phyloP scores from a whole-genome alignment of 106 monocot species.

The Phalaenopsis aphrodite region DNA sequence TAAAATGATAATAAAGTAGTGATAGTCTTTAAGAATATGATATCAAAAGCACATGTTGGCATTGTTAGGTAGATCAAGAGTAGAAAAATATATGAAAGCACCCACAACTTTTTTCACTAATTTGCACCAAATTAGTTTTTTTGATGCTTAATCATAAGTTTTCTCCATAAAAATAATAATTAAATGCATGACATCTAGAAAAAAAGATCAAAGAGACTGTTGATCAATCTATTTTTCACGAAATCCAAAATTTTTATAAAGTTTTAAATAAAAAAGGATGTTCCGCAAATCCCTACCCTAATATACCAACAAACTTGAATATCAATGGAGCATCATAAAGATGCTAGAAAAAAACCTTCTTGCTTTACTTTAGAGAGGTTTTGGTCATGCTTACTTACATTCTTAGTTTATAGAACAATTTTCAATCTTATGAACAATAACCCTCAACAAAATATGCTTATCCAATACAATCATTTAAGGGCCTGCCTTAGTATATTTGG shows the following conservation, averaged over 20 bases:
- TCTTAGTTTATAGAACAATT: not conserved
- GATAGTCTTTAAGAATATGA: not conserved
- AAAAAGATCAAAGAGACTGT: too few relatives aligned
- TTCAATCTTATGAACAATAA: not conserved
- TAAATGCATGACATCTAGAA: not conserved
- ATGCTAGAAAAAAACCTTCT: not conserved
- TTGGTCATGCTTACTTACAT: not conserved
- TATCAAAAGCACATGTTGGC: not conserved
- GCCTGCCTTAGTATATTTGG: not conserved
- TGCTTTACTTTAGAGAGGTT: not conserved
- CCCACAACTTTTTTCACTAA: too few relatives aligned
- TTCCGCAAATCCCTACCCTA: not conserved
- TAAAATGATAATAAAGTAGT: too few relatives aligned
- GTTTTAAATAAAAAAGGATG: not conserved
- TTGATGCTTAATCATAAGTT: too few relatives aligned
- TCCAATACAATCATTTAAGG: not conserved
- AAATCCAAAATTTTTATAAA: too few relatives aligned
- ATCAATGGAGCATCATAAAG: not conserved
- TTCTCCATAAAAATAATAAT: not conserved
- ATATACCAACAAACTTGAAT: not conserved
- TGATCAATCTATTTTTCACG: too few relatives aligned
- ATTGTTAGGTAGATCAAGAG: not conserved
- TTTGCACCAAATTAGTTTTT: too few relatives aligned
- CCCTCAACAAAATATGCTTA: not conserved
- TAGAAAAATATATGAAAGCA: too few relatives aligned